Base-by-base conservation (phyloP, 2,329 filamentous ascomycete genomes). In the Fusarium solani-melongenae region DNA sequence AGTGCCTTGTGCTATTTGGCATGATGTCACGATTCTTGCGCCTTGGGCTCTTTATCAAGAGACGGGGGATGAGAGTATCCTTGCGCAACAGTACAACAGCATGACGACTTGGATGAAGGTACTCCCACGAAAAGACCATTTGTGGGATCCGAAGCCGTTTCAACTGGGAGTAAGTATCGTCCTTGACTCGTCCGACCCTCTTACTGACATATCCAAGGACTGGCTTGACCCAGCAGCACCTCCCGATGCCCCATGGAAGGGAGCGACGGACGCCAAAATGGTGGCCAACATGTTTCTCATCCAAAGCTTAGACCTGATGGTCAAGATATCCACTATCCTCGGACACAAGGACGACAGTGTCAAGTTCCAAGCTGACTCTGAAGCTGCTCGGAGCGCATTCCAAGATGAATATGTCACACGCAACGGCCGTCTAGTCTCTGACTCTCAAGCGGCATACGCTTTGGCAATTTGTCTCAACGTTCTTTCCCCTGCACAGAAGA, bases 141-240 rank as follows among this genome's bases (percentile, higher is more conserved):
- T 87, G 0, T 87, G 85, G 85, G 66, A 69, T 20, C 49, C 59
- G 9, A 17, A 55, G 12, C n/a, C 38, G 5, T 58, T 58, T 38
- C 55, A 58, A 39, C 34, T 58, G 0, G 55, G 55, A 9, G 55
- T 39, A 14, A 39, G 55, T 29, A 27, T 12, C 8, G 12, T 2
- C 20, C 14, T 20, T 8, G 7, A 24, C 20, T 24, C 14, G 6
- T 34, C 6, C 11, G 20, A 4, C 20, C 2, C 4, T 15, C 7
- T 36, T n/a, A 17, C 51, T n/a, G 34, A 24, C 34, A 7, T 57
- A 0, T 81, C 79, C 29, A 83, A 84, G 17, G 86, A 87, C 73
- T 87, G 85, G 86, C 80, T 87, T 4, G 86, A 86, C 63, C 86
- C 86, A 0, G 78, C 80, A 24, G 80, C 86, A 1, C 85, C 85